Evolutionary conservation across 805 yeast genomes (phyloP).

Genomic region (Candida berthetii): DNA sequence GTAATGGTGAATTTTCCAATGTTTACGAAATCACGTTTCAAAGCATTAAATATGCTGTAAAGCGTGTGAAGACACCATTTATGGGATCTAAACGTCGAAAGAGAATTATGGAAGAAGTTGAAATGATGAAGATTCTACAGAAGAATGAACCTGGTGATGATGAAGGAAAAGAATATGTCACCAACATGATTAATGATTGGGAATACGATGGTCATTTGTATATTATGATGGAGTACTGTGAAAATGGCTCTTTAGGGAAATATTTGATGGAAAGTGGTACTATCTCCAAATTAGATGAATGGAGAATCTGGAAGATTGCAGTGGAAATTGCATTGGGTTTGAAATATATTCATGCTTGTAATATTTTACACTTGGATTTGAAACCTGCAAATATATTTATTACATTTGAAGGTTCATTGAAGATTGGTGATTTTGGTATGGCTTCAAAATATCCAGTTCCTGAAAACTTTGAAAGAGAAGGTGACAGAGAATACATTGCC

Average conservation of each 20-base stretch:
- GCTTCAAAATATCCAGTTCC: slow-evolving; percentile 77
- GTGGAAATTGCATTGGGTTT: slow-evolving; percentile 79
- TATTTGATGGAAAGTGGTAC: slow-evolving; percentile 76
- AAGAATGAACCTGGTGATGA: slow-evolving; percentile 33
- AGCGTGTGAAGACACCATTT: slow-evolving; percentile 68
- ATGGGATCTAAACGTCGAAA: slow-evolving; percentile 51
- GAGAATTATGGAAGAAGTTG: slow-evolving; percentile 70
- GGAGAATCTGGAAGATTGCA: slow-evolving; percentile 96
- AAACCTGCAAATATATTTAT: slow-evolving; percentile 94
- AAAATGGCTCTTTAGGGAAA: slow-evolving; percentile 82
- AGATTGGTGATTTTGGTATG: slow-evolving; percentile 96
- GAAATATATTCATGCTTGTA: slow-evolving; percentile 70
- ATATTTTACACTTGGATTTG: slow-evolving; percentile 79
- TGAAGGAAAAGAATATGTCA: slow-evolving; percentile 72
- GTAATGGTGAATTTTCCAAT: slow-evolving; percentile 83
- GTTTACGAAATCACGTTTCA: slow-evolving; percentile 79
- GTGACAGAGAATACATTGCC: slow-evolving; percentile 96
- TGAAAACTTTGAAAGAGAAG: slow-evolving; percentile 77
- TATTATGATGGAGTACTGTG: slow-evolving; percentile 93
- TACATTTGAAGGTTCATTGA: slow-evolving; percentile 89
- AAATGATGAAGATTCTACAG: slow-evolving; percentile 43
- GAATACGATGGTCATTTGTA: slow-evolving; percentile 69
- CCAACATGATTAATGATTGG: slow-evolving; percentile 83
- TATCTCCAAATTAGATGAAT: slow-evolving; percentile 80
- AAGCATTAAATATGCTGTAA: slow-evolving; percentile 72